Evolutionary conservation across 1,284 basidiomycete genomes (phyloP).

Genomic region (Cystobasidiaceae sp.): DNA sequence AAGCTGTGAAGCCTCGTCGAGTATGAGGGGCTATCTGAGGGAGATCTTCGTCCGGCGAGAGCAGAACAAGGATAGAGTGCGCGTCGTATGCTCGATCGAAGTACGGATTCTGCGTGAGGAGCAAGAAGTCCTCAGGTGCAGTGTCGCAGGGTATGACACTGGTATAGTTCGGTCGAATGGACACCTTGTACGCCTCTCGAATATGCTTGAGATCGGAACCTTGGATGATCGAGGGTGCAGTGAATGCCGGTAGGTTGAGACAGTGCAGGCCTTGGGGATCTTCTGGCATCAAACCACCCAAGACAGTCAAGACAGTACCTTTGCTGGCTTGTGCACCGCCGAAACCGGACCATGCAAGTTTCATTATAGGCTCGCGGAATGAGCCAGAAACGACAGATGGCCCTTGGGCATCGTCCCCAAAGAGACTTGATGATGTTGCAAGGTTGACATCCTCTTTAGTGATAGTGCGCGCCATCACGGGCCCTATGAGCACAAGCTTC

Average conservation of each 20-base stretch:
- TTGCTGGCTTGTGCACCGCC: slow-evolving; percentile 48
- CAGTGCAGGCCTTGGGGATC: slow-evolving; percentile 64
- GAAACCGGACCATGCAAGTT: slow-evolving; percentile 76
- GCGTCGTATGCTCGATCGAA: slow-evolving; percentile 67
- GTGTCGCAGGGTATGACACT: slow-evolving; percentile 61
- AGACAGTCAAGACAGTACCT: slow-evolving; percentile 64
- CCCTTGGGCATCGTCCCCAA: slow-evolving; percentile 47
- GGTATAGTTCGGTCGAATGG: slow-evolving; percentile 56
- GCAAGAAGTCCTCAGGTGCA: slow-evolving; percentile 66
- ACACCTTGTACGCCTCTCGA: slow-evolving; percentile 61
- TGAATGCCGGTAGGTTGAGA: slow-evolving; percentile 66
- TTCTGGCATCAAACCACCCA: slow-evolving; percentile 63
- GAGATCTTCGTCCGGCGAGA: slow-evolving; percentile 39
- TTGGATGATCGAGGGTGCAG: slow-evolving; percentile 49
- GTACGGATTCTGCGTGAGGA: slow-evolving; percentile 70
- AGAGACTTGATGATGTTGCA: slow-evolving; percentile 48
- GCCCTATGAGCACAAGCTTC: slow-evolving; percentile 43
- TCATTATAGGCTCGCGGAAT: slow-evolving; percentile 75
- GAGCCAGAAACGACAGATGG: slow-evolving; percentile 33
- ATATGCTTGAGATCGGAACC: slow-evolving; percentile 38
- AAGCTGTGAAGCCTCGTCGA: slow-evolving; percentile 48
- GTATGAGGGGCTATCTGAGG: slow-evolving; percentile 32
- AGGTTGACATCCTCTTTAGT: slow-evolving; percentile 51
- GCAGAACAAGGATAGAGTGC: slow-evolving; percentile 54
- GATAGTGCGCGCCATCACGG: slow-evolving; percentile 70